Base-by-base conservation (phyloP, 495 filamentous ascomycete species). In the Podospora didyma region DNA sequence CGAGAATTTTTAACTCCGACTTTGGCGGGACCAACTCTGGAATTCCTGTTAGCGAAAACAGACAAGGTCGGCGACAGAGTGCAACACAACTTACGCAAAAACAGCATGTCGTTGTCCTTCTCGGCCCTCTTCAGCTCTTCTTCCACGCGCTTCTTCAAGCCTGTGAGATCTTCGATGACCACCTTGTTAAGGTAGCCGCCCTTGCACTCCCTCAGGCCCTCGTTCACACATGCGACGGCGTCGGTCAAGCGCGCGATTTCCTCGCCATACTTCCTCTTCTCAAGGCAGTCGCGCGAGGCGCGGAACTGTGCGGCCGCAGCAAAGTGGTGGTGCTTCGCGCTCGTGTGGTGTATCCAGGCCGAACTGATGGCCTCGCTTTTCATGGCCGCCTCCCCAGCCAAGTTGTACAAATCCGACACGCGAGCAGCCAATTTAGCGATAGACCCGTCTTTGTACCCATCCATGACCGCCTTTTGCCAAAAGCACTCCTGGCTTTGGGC, bases 301-400 rank as follows among this genome's bases (percentile, higher is more conserved):
- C 94, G 82, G 62, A 90, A 97, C 69, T 98, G 94, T 6, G 94
- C 93, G 2, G 94, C 94, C 1, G 90, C 95, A 26, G 94, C 94
- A 71, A 98, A 97, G 68, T 98, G 94, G 66, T 97, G 90, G 62
- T 97, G 92, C 69, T 98, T 98, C 2, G 94, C 94, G 5, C 88
- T 89, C 84, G 94, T 94, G 62, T 97, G 94, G 70, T 98, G 95
- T 47, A 98, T 96, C 94, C 94, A 97, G 54, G 96, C 89, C 46
- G 86, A 90, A 62, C 89, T 94, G 57, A 98, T 89, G 24, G 87
- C 86, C 57, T 93, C 87, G 35, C 89, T 95, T 59, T 90, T 92
- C 56, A 93, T 86, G 5, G 90, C 91, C 51, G 86, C 86, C 54
- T 96, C 94, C 1, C 88, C 86, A 14, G 92, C 90, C 46, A 87